Evolutionary conservation across 331 rosid genomes (phyloP).

Genomic region (Telfairia occidentalis): DNA sequence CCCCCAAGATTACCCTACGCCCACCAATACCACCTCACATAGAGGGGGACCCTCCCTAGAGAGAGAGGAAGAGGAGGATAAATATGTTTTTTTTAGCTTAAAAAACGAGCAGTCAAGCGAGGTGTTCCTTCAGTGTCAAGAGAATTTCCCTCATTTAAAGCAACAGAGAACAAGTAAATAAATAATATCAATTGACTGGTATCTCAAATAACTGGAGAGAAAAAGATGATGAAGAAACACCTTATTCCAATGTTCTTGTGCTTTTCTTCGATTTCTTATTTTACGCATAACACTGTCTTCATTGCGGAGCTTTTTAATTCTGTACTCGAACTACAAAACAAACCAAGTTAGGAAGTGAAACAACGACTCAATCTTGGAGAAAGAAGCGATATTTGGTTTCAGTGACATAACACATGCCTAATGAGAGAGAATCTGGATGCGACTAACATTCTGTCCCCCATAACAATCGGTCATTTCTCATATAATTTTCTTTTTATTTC

Average conservation of each 20-base stretch:
- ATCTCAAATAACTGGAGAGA: background rate
- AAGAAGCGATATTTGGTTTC: background rate
- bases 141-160: background rate
- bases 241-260: slow-evolving; percentile 79
- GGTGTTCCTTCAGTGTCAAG: background rate
- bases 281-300: slow-evolving; percentile 61
- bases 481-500: background rate
- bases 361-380: background rate
- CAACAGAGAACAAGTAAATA: slow-evolving; percentile 12
- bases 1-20: background rate
- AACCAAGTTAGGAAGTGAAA: slow-evolving; percentile 3
- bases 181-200: background rate
- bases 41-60: background rate
- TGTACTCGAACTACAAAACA: slow-evolving; percentile 57
- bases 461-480: background rate
- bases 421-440: background rate
- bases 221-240: slow-evolving; percentile 33
- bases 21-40: background rate
- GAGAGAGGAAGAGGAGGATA: background rate
- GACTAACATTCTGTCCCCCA: background rate
- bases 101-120: slow-evolving; percentile 9
- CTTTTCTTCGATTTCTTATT: slow-evolving; percentile 66
- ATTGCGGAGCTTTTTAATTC: slow-evolving; percentile 68
- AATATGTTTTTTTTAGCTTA: background rate
- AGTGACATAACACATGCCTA: slow-evolving; percentile 2